Base-by-base conservation (phyloP, 345 rosid genomes). In the Cardiospermum halicacabum region DNA sequence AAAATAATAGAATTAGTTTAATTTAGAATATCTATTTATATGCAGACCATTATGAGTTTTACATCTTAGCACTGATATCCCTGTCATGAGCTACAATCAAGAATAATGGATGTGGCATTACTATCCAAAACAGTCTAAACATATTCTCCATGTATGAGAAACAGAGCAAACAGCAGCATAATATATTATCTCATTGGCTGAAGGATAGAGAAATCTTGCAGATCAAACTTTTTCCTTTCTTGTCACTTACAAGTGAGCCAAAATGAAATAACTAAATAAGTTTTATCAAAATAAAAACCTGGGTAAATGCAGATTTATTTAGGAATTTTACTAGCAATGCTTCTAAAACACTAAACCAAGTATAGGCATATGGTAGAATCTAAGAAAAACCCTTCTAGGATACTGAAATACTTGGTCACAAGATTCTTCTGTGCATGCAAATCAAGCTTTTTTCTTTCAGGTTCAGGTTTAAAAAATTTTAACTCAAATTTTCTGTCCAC, bases 401-500 rank as follows among this genome's bases (percentile, higher is more conserved):
- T 91, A 94, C 97, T 89, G 71, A 94, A 94, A 70, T 91, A 91
- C 74, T 89, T 87, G 7, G 96, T 91, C 57, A 91, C 80, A 56
- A 91, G 84, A 80, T 94, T 94, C 85, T 85, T 91, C 85, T 94
- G 97, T 73, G 85, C 87, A 6, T 97, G 99, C 75, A 89, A 81
- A 72, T 89, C 96, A 67, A 91, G 81, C 81, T 81, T 91, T 78
- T 80, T 86, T 76, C 75, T 87, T 70, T 78, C 78, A 64, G 48
- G 78, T 69, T 79, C 81, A 56, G 73, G 81, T 70, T 78, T 84
- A 62, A 68, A 75, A 56, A 57, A 74, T 74, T 77, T 85, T 21
- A 32, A 65, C 25, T 70, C 73, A 22, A 67, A 56, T 66, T 31
- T 72, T 51, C 55, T 76, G 53, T 58, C 69, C 19, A 56, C 68